A percentile compares a stretch with the other conserved stretches of the same genome.
Conservation (phyloP, 768 basidiomycete species). For the Gelatoporia subvermispora region DNA sequence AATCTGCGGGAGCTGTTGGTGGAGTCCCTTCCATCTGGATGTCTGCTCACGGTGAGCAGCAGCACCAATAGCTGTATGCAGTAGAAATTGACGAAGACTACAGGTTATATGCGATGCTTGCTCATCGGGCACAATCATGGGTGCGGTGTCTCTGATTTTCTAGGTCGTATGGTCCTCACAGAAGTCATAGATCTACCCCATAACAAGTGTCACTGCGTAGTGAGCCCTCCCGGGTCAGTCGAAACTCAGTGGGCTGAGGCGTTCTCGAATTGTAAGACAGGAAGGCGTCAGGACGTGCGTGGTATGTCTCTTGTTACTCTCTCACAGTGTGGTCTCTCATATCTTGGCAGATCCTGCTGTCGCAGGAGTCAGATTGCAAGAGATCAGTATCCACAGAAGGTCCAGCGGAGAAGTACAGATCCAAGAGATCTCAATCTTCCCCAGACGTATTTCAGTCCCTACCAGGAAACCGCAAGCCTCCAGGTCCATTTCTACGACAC, state of each 20-base stretch:
- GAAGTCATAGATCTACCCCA: conserved; percentile 10
- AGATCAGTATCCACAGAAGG: background rate
- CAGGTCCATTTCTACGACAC: too few relatives aligned
- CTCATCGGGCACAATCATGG: conserved; percentile 15
- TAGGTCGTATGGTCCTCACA: background rate
- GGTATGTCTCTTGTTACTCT: too few relatives aligned
- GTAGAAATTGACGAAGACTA: background rate
- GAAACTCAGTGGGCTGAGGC: too few relatives aligned
- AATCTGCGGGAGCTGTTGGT: conserved; percentile 12
- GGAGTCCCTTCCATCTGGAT: conserved; percentile 8
- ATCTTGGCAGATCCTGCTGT: too few relatives aligned
- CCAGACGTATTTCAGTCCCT: too few relatives aligned
- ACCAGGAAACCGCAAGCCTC: too few relatives aligned
- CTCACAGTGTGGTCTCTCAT: too few relatives aligned
- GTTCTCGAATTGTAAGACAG: too few relatives aligned
- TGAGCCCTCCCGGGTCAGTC: too few relatives aligned
- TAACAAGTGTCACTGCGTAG: conserved; percentile 9
- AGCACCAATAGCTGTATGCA: too few relatives aligned
- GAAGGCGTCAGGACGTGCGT: too few relatives aligned
- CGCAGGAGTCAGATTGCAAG: background rate
- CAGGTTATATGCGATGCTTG: conserved; percentile 18
- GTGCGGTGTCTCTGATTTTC: background rate
- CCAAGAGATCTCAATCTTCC: too few relatives aligned
- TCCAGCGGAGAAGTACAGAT: background rate
- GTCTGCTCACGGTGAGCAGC: conserved; percentile 13